Percentiles rank a stretch among this genome's conserved stretches.
These are phyloP conservation scores for Helicocarpus griseus DNA, from an alignment of 2,329 filamentous ascomycete genomes.

Conservation along the genomic window DNA sequence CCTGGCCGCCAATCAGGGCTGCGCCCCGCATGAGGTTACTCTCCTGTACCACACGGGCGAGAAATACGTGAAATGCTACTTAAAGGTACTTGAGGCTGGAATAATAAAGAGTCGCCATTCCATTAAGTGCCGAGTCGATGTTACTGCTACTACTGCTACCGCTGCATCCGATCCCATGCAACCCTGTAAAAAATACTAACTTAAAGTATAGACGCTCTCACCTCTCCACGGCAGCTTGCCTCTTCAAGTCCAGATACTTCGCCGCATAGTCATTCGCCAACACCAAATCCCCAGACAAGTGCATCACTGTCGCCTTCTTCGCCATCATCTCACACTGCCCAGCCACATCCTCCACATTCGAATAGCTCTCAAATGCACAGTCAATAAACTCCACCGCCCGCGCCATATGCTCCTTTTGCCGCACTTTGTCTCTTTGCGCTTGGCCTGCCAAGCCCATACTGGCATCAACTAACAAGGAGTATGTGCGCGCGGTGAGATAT, in stretches of 20 bases:
- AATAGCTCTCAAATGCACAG: conserved; percentile 54
- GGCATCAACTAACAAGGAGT: conserved; percentile 63
- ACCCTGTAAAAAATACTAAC: too few species aligned
- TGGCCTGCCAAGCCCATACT: conserved; percentile 66
- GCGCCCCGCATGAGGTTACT: not conserved
- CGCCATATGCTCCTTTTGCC: conserved; percentile 48
- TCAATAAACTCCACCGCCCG: conserved; percentile 53
- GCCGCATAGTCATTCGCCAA: conserved; percentile 58
- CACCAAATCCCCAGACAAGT: conserved; percentile 54
- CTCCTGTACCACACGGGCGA: not conserved
- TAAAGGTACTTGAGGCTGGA: too few species aligned
- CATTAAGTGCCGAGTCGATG: too few species aligned
- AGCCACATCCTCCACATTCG: conserved; percentile 56
- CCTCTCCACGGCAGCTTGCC: conserved; percentile 3
- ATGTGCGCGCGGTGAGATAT: conserved; percentile 55
- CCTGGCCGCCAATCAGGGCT: too few species aligned
- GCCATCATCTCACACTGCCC: conserved; percentile 70
- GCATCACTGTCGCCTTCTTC: conserved; percentile 71
- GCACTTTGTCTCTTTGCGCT: conserved; percentile 28
- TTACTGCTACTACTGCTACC: too few species aligned
- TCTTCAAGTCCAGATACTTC: conserved; percentile 51
- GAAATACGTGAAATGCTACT: too few species aligned
- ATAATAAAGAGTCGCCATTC: too few species aligned
- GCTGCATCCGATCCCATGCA: too few species aligned
- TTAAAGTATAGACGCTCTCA: not conserved